Base-by-base conservation (phyloP, 192 early-diverging fungal species). In the Thoreauomyces humboldtii region DNA sequence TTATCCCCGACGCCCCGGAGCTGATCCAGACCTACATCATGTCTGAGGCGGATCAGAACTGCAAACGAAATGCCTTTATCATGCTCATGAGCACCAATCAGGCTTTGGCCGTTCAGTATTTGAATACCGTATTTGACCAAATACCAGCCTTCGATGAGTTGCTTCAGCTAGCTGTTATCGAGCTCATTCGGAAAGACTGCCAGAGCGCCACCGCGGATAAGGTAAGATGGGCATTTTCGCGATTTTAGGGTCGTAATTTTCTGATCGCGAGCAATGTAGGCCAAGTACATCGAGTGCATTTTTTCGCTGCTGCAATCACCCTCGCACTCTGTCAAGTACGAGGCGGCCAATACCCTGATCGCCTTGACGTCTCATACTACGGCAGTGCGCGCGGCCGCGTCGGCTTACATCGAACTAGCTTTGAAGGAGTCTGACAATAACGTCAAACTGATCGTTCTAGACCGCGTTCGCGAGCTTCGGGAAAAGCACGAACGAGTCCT, bases 381-480 rank as follows among this genome's bases (percentile, higher is more conserved):
- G 5, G 95, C 94, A 21, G 84, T 99, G 59, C 95, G 95, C 78
- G 88, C 92, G 41, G 94, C 92, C 7, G 95, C 94, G 0, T 72
- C 85, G 19, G 91, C 89, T 71, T 97, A 95, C 63, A 94, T 98
- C 53, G 84, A 94, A 50, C 82, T 99, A 36, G 88, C 90, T 54
- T 76, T 90, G 19, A 92, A 94, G 73, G 97, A 92, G 67, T 86
- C 95, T 7, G 97, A 99, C 70, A 99, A 97, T 78, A 99, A 99
- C 72, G 87, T 99, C 45, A 98, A 98, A 74, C 74, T 99, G 57
- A 98, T 94, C 75, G 94, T 97, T 7, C 79, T 99, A 42, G 91
- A 94, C 69, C 85, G 91, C 27, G 74, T 99, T 29, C 85, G 89
- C 47, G 95, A 96, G 62, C 73, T 99, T 66, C 89, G 91, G 48